Evolutionary conservation across 306 rosid genomes (phyloP).

Genomic region (Malus fusca): DNA sequence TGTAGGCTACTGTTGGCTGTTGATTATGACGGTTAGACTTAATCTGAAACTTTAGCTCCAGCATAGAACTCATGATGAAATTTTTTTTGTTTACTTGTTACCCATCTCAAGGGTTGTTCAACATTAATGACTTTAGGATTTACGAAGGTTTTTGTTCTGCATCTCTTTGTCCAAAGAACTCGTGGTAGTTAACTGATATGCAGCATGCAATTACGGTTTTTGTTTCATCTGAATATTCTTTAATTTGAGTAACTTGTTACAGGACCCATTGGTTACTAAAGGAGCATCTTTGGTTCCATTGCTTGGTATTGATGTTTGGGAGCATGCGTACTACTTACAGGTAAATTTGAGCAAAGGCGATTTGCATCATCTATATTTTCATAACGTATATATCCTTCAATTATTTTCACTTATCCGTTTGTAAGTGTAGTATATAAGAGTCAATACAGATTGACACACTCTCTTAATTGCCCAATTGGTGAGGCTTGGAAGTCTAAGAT

Average conservation of each 20-base stretch:
- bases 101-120: neutral
- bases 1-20: neutral
- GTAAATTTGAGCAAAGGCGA: constrained; percentile 31
- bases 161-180: neutral
- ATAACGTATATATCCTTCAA: neutral
- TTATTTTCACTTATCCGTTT: neutral
- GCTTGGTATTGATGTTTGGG: constrained; percentile 98
- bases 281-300: constrained; percentile 77
- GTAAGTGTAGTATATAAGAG: neutral
- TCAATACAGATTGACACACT: neutral
- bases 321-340: constrained; percentile 97
- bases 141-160: neutral
- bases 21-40: neutral
- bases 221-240: neutral
- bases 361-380: neutral
- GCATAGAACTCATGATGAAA: neutral
- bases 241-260: constrained; percentile 32
- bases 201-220: neutral
- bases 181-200: neutral
- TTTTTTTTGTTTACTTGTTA: neutral
- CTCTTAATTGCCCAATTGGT: neutral
- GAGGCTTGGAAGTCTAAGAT: neutral
- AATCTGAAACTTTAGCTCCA: neutral
- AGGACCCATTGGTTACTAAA: constrained; percentile 94
- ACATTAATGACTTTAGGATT: neutral